Evolutionary conservation across 192 early-diverging fungal genomes (phyloP), one percentile per base, ranked within the genome.

Genomic region (Thamnidium elegans): DNA sequence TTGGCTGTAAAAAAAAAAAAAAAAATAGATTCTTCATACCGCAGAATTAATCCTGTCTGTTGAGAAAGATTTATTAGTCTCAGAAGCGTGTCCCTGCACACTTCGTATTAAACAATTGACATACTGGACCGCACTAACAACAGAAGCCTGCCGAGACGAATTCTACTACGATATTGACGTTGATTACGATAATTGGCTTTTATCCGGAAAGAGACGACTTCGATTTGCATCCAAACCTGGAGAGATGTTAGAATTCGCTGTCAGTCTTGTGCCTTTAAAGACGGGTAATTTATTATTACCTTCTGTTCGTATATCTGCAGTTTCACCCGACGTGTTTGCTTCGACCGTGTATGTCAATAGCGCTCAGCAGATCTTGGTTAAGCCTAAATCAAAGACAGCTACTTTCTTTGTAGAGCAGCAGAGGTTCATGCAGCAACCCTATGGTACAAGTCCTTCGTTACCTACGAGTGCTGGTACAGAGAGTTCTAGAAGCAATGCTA

Each of bases 151-250:
- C 23, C 61, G 58, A 42, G 46, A 65, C 17, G 82, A 83, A 34
- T 81, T 82, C 46, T 76, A 62, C 55, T 90, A 86, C 60, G 85
- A 89, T 17, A 81, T 90, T 64, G 53, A 80, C 39, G 79, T 82
- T 1, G 87, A 90, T 60, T 81, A 87, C 58, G 79, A 85, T 32
- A 84, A 86, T 64, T 90, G 88, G 88, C 47, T 90, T 3, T 60
- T 90, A 20, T 78, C 85, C 21, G 88, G 88, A 4, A 82, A 84
- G 55, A 80, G 77, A 55, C 84, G 85, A 69, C 55, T 82, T 43
- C 62, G 75, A 20, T 85, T 90, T 61, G 30, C 30, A 31, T 76
- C 84, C 7, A 80, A 90, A 81, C 71, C 77, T 59, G 81, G 79
- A 15, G 81, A 76, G 43, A 70, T 62, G 0, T 70, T 72, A 23